Evolutionary conservation across 208 protist genomes (phyloP), one percentile per base, ranked within the genome.

Genomic region (Leishmania aethiopica): DNA sequence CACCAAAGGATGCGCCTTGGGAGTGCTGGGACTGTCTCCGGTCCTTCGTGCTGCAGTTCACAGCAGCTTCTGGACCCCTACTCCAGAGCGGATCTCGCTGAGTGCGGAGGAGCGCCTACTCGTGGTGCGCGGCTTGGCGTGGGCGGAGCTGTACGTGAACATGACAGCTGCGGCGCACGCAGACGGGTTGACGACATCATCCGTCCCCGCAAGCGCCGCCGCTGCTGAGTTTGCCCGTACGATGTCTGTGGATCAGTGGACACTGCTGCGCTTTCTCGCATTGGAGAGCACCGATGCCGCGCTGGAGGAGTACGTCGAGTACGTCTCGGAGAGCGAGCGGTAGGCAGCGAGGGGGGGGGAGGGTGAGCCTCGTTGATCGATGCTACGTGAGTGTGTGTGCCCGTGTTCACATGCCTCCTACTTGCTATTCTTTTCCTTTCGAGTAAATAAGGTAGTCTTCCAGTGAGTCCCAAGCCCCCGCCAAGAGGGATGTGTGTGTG

Each of bases 111-210:
- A 86, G 57, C 78, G 80, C 53, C 62, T 49, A 45, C 59, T 59
- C 15, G 74, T 93, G 60, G 69, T 95, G 40, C 90, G 93, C 59
- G 91, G 88, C 3, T 84, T 95, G n/a, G 92, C 91, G 69, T 95
- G 90, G 91, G 86, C 89, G 72, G 91, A 95, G 86, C 85, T 94
- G 19, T 85, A 84, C 77, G 85, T 86, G 66, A 96, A 90, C 74
- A 80, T 62, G 60, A 40, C 22, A 45, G 40, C 60, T 60, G 70
- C 69, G 10, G 66, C 17, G 35, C 55, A 60, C 40, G 32, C 69
- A 19, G 35, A 49, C 19, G 17, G 47, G 40, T 40, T 49, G 53
- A 25, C 53, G 17, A 19, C 60, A 71, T 37, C 37, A 3, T 67
- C 70, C 13, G 75, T 5, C n/a, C 69, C 75, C 2, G 79, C 80